These are phyloP conservation scores for Linum trigynum DNA, from an alignment of 345 rosid genomes.

Conservation along the genomic window DNA sequence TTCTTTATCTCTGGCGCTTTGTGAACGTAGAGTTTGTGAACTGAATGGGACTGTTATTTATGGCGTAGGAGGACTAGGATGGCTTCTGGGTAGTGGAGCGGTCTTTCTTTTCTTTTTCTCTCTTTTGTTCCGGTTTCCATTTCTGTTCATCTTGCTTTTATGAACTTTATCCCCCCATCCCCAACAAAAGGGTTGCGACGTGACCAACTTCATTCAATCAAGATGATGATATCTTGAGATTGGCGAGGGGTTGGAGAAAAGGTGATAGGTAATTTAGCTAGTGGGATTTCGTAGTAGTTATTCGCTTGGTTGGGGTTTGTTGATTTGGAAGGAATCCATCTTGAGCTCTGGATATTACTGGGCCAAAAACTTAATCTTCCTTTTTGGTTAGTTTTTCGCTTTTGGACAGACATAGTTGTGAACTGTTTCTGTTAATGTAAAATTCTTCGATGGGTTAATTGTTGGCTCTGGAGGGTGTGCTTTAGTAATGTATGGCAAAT, in stretches of 20 bases:
- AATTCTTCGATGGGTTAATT: too few species aligned
- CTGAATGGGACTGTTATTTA: background rate
- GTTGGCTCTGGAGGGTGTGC: too few species aligned
- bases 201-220: background rate
- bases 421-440: too few species aligned
- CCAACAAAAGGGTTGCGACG: background rate
- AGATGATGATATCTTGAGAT: too few species aligned
- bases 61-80: background rate
- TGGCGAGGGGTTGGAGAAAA: too few species aligned
- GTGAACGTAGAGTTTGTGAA: background rate
- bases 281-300: background rate
- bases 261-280: background rate
- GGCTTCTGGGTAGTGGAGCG: background rate
- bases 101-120: background rate
- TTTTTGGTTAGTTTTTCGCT: too few species aligned
- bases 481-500: too few species aligned
- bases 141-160: background rate
- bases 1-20: background rate
- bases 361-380: too few species aligned
- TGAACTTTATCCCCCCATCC: background rate
- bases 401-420: too few species aligned
- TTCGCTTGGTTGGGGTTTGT: too few species aligned
- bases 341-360: too few species aligned
- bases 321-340: too few species aligned
- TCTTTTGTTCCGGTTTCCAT: background rate